Conservation (phyloP, 306 rosid genomes). For the Cyamopsis tetragonoloba region DNA sequence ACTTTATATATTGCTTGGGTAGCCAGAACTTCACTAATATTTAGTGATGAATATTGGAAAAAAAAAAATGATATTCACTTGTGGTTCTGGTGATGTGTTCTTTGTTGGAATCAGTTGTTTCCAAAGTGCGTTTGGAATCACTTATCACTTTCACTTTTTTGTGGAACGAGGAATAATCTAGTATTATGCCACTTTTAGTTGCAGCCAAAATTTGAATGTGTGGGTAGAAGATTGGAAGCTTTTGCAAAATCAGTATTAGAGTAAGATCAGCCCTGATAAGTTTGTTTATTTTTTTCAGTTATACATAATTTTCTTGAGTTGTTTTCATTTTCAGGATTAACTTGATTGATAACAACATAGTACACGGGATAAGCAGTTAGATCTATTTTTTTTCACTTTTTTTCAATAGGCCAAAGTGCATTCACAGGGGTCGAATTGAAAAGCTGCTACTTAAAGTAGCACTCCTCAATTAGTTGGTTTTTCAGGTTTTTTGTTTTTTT, state of each 20-base stretch:
- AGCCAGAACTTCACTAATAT: constrained; percentile 4
- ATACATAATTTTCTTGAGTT: constrained; percentile 12
- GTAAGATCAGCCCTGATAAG: neutral
- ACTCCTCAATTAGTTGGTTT: too few species aligned
- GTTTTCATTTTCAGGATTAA: neutral
- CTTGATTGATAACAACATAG: neutral
- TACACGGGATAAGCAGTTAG: neutral
- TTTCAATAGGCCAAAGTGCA: too few species aligned
- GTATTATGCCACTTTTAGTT: constrained; percentile 8
- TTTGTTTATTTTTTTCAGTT: neutral
- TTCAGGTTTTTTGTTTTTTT: too few species aligned
- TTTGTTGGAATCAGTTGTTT: constrained; percentile 18
- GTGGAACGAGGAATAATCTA: neutral
- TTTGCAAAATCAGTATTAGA: neutral
- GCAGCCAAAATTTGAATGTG: neutral
- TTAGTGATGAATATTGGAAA: constrained; percentile 23
- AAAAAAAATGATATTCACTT: neutral
- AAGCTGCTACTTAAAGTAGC: too few species aligned
- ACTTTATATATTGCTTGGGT: constrained; percentile 12
- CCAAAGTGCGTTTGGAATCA: constrained; percentile 15
- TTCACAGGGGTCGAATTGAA: too few species aligned
- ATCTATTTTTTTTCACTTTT: too few species aligned
- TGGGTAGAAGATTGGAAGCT: neutral
- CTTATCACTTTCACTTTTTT: constrained; percentile 7
- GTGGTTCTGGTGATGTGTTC: constrained; percentile 18